Base-by-base conservation (phyloP, 495 filamentous ascomycete genomes). In the Hypomontagnella monticulosa region DNA sequence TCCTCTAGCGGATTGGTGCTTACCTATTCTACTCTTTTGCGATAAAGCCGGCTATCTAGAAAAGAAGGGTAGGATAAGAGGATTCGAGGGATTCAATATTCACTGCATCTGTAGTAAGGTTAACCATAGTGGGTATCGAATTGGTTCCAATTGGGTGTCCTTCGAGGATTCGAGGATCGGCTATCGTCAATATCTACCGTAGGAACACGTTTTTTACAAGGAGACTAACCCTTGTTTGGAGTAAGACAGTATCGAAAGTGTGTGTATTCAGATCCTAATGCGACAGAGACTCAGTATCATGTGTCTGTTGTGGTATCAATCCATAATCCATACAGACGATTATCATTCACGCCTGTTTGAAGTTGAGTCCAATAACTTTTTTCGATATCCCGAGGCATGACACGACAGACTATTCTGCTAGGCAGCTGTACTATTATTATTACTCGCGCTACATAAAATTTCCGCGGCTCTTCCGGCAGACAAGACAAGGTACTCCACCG, bases 121-220 rank as follows among this genome's bases (percentile, higher is more conserved):
- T 15, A 46, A 61, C 52, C 4, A 19, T 23, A 41, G 27, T 1
- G 11, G 12, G 30, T 0, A 41, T 52, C 1, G 43, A 20, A 63
- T 58, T 64, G 53, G 47, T 16, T 51, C 9, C 9, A 50, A 30
- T 32, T 10, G n/a, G 14, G 51, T 52, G 37, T 44, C 20, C 38
- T 18, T 58, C 36, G 44, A 56, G 27, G 56, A 66, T 18, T 58
- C 36, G 44, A 56, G 27, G 56, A 66, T 66, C 63, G 57, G 56
- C 50, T 57, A 51, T 61, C 51, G 30, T 50, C 16, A 23, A 57
- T 56, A 55, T 43, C 37, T 57, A 32, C 61, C 53, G 46, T 57
- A 47, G 52, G 32, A 56, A 61, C 55, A 50, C 46, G 49, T 12
- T 61, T 18, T 46, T 38, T 36, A 4, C 49, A 60, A 41, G 50